Base-by-base conservation (phyloP, 2,329 filamentous ascomycete species). In the Trichoderma sp. region DNA sequence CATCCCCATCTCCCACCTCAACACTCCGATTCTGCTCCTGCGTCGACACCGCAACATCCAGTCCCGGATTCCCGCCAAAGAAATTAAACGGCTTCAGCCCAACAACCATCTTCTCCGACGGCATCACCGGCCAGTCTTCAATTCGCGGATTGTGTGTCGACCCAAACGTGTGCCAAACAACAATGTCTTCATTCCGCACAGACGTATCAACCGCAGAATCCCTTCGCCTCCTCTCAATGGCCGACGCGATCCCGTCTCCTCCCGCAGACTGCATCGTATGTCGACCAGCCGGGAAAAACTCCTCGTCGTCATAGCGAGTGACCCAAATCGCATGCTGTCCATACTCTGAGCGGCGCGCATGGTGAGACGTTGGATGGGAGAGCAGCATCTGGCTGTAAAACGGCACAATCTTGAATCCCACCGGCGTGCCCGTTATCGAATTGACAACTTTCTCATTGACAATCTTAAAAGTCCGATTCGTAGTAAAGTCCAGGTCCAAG, bases 111-210 rank as follows among this genome's bases (percentile, higher is more conserved):
- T 81, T 82, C 72, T 85, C 83, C 40, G 82, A 81, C 40, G 83
- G 83, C 83, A 85, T 85, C 5, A 85, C 83, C 5, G 83, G 83
- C 83, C 83, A 84, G 69, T 85, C 82, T 71, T 85, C 83, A 11
- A 83, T 81, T 5, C 83, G 75, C 0, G 82, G 82, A 61, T 84
- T 84, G 65, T 85, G 82, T 16, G 83, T 85, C 56, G 85, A 74
- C 5, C 83, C 82, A 71, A 83, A 85, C 4, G 83, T 81, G n/a
- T 77, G 80, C 84, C 83, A 86, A 0, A 86, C 68, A 2, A 83
- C 78, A 0, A 77, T 79, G 40, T 60, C 73, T n/a, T 72, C 70
- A 29, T 69, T 70, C 10, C 76, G 78, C 62, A 85, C 83, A 0
- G 81, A 81, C 24, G 84, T 76, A 70, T 77, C 76, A 2, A 8